Evolutionary conservation across 2,329 filamentous ascomycete species (phyloP).

Genomic region (Colletotrichum cuscutae): DNA sequence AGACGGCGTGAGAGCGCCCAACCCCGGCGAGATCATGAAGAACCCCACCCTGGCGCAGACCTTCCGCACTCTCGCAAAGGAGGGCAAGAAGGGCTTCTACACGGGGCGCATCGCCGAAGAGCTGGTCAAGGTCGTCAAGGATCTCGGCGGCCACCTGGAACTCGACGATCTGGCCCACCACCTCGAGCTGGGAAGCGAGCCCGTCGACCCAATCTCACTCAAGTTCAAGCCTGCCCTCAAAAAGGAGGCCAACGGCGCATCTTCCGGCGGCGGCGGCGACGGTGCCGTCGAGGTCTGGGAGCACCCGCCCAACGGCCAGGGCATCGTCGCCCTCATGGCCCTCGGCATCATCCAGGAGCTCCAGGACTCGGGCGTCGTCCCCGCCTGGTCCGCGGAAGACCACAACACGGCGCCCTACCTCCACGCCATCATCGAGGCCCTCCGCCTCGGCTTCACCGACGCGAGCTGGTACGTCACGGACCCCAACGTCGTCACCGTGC

Average conservation of each 20-base stretch:
- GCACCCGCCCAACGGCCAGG: conserved; percentile 95
- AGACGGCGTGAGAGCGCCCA: conserved; percentile 79
- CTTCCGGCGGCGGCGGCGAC: conserved; percentile 32
- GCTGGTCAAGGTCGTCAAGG: conserved; percentile 80
- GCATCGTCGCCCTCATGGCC: conserved; percentile 93
- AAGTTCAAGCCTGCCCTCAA: conserved; percentile 64
- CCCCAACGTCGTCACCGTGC: conserved; percentile 77
- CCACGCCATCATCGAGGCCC: conserved; percentile 86
- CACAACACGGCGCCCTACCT: conserved; percentile 87
- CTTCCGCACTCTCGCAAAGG: conserved; percentile 79
- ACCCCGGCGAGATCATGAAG: conserved; percentile 87
- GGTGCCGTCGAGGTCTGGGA: conserved; percentile 84
- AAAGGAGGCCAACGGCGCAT: background rate
- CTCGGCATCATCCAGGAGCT: conserved; percentile 91
- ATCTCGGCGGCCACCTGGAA: conserved; percentile 81
- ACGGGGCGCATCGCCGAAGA: conserved; percentile 83
- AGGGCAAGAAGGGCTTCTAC: conserved; percentile 94
- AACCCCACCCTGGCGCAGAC: conserved; percentile 85
- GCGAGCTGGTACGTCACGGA: conserved; percentile 92
- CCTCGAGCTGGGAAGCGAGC: conserved; percentile 73
- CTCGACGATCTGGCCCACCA: conserved; percentile 86
- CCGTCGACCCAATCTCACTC: conserved; percentile 86
- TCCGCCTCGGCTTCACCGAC: conserved; percentile 91
- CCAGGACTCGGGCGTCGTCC: conserved; percentile 79
- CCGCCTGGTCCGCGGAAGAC: conserved; percentile 73